Conservation (phyloP, 805 yeast species). For the Wickerhamomyces subpelliculosus region DNA sequence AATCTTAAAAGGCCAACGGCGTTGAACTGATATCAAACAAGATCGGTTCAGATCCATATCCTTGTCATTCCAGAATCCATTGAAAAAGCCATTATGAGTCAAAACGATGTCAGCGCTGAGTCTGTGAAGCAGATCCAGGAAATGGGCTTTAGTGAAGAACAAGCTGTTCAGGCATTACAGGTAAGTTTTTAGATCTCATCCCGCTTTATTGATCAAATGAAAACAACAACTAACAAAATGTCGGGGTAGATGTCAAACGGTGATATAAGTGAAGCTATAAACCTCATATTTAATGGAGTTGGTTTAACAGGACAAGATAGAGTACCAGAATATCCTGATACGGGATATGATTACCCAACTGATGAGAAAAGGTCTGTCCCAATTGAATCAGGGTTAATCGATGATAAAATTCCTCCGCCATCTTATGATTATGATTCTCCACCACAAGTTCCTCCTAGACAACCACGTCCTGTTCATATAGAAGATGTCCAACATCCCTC, state of each 20-base stretch:
- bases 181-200: conserved; percentile 2
- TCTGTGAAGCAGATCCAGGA: conserved; percentile 14
- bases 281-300: conserved; percentile 29
- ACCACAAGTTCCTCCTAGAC: neutral
- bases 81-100: neutral
- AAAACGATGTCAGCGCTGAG: neutral
- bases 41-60: too few species aligned
- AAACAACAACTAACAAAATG: neutral
- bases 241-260: conserved; percentile 15
- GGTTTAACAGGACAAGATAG: neutral
- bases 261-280: conserved; percentile 28
- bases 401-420: neutral
- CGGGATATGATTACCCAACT: neutral
- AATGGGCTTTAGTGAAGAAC: conserved; percentile 35
- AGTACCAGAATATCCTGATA: neutral
- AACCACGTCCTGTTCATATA: neutral
- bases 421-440: neutral
- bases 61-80: neutral
- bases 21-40: too few species aligned
- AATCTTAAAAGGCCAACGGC: too few species aligned
- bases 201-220: too few species aligned
- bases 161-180: conserved; percentile 32
- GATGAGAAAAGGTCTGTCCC: neutral
- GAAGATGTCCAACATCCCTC: neutral
- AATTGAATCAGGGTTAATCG: neutral